Conservation (phyloP, 2,329 filamentous ascomycete genomes). For the Capronia coronata region DNA sequence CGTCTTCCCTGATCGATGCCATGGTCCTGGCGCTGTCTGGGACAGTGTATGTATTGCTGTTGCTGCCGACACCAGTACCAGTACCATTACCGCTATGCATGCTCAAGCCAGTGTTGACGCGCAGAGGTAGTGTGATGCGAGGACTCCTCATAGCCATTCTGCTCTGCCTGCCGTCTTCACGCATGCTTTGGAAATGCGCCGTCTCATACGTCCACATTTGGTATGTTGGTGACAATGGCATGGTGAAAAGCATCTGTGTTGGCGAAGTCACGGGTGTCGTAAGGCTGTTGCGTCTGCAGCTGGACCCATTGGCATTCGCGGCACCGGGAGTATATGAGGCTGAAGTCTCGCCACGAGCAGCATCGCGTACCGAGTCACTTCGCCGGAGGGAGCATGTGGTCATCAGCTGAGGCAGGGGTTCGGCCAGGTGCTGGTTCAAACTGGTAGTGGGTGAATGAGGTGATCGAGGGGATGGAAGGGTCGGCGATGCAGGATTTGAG, state of each 20-base stretch:
- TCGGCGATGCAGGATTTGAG: slow-evolving; percentile 14
- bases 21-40: neutral
- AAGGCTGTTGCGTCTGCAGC: slow-evolving; percentile 16
- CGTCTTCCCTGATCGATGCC: neutral
- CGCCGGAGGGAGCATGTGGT: slow-evolving; percentile 5
- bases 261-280: slow-evolving; percentile 15
- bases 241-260: slow-evolving; percentile 4
- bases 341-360: neutral
- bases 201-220: slow-evolving; percentile 4
- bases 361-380: neutral
- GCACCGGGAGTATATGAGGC: neutral
- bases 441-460: slow-evolving; percentile 7
- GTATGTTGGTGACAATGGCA: neutral
- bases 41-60: neutral
- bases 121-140: slow-evolving; percentile 13
- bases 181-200: slow-evolving; percentile 8
- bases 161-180: slow-evolving; percentile 20
- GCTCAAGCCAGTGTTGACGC: slow-evolving; percentile 21
- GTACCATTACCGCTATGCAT: no score
- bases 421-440: neutral
- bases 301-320: slow-evolving; percentile 12
- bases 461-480: slow-evolving; percentile 13
- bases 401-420: slow-evolving; percentile 4
- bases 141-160: slow-evolving; percentile 17
- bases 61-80: no score